Conservation (phyloP, 1,284 basidiomycete genomes). For the Ustilago hordei region DNA sequence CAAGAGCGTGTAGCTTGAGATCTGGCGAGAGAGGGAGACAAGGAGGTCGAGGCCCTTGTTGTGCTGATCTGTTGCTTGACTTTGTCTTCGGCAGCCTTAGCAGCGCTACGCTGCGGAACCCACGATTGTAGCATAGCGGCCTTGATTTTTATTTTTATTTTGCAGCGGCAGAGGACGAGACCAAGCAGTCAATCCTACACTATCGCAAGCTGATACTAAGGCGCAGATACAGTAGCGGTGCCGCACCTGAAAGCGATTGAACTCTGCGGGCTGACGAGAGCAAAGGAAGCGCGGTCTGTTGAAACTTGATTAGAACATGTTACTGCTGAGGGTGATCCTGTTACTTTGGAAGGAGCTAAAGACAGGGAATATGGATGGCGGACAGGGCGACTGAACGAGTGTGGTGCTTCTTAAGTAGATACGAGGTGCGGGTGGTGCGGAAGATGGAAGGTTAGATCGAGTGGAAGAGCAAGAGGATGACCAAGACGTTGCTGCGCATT, state of each 20-base stretch:
- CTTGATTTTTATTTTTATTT: not conserved
- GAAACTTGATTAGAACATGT: not conserved
- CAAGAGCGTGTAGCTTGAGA: not conserved
- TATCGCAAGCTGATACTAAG: not conserved
- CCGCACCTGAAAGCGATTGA: not conserved
- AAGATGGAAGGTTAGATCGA: not conserved
- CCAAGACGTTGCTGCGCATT: conserved; percentile 10
- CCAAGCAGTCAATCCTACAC: not conserved
- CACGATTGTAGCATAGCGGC: not conserved
- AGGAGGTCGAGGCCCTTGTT: not conserved
- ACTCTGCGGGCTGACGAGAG: not conserved
- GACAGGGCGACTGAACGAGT: not conserved
- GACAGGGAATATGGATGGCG: not conserved
- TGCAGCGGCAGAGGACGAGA: not conserved
- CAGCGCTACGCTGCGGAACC: conserved; percentile 30
- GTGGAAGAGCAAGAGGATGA: not conserved
- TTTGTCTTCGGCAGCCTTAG: conserved; percentile 22
- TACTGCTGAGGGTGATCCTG: not conserved
- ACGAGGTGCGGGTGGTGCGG: not conserved
- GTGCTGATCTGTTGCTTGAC: conserved; percentile 4
- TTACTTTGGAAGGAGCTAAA: not conserved
- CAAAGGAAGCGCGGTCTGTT: not conserved
- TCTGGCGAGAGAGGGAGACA: not conserved
- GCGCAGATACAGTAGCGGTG: not conserved
- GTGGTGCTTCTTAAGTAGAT: not conserved